A percentile compares a stretch with the other conserved stretches of the same genome.
These are phyloP conservation scores for Alopecurus myosuroides DNA, from an alignment of 176 grass and related monocot genomes.

Conservation along the genomic window DNA sequence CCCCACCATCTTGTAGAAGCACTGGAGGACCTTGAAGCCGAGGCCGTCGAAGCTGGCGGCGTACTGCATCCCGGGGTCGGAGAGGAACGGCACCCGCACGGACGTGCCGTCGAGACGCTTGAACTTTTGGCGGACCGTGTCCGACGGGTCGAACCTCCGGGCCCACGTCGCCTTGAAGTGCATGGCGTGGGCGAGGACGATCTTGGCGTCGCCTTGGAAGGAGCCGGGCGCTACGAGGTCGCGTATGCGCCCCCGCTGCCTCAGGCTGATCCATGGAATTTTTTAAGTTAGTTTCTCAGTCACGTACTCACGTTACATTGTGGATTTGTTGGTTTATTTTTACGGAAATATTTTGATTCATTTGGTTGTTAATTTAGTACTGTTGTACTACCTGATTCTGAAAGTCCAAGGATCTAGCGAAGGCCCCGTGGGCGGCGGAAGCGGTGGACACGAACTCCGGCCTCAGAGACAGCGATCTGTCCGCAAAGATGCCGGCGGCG, in stretches of 20 bases:
- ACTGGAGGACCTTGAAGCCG: constrained; percentile 23
- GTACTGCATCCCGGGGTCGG: neutral
- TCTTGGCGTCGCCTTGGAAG: neutral
- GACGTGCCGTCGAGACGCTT: neutral
- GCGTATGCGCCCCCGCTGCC: neutral
- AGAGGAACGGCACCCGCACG: constrained; percentile 17
- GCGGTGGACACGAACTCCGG: constrained; percentile 10
- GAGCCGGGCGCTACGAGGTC: neutral
- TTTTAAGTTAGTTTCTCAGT: neutral
- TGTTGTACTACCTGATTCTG: neutral
- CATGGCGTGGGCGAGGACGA: constrained; percentile 23
- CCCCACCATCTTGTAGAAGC: constrained; percentile 25
- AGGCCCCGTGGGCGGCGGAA: neutral
- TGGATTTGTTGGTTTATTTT: neutral
- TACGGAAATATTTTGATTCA: neutral
- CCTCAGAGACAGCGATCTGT: neutral
- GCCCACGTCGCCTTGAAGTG: constrained; percentile 39
- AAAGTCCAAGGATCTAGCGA: neutral
- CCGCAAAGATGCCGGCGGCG: constrained; percentile 17
- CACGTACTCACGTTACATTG: neutral
- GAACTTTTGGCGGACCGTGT: neutral
- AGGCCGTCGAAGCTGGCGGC: constrained; percentile 4
- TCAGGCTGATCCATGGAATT: neutral
- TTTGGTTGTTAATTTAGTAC: neutral
- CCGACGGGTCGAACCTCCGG: neutral